These are phyloP conservation scores for Calonectria leucothoes DNA, from an alignment of 2,329 filamentous ascomycete genomes.

Conservation along the genomic window DNA sequence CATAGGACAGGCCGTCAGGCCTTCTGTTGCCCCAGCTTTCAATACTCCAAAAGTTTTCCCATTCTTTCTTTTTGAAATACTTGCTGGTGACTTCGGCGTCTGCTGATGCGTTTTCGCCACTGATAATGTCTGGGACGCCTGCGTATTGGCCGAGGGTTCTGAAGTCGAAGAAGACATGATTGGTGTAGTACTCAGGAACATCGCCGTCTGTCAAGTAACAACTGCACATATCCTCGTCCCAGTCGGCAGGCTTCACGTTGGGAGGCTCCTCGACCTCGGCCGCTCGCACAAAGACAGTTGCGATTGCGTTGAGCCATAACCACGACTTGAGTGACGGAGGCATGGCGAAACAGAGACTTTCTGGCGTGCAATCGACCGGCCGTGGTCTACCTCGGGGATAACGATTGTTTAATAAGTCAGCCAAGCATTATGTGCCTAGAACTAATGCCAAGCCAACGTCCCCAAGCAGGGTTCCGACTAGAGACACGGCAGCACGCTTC, in stretches of 20 bases:
- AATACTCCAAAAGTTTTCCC: slow-evolving; percentile 52
- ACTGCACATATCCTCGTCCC: slow-evolving; percentile 52
- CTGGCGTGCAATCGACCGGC: no score
- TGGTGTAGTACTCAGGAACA: slow-evolving; percentile 55
- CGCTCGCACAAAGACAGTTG: neutral
- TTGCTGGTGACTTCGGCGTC: slow-evolving; percentile 47
- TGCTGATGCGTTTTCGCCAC: slow-evolving; percentile 36
- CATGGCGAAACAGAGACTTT: neutral
- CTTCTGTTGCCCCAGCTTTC: slow-evolving; percentile 55
- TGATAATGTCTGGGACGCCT: slow-evolving; percentile 47
- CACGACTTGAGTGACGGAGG: neutral
- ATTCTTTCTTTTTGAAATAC: slow-evolving; percentile 52
- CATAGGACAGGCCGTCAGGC: slow-evolving; percentile 43
- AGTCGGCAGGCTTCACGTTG: neutral
- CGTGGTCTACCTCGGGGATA: neutral
- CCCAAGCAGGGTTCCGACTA: neutral
- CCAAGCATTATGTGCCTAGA: neutral
- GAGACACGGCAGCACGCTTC: neutral
- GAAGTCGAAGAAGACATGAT: slow-evolving; percentile 64
- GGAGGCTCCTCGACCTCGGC: neutral
- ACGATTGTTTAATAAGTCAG: neutral
- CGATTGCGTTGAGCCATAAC: neutral
- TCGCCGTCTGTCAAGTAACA: slow-evolving; percentile 63
- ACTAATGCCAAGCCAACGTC: neutral
- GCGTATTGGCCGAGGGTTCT: slow-evolving; percentile 55